Base-by-base conservation (phyloP, 2,329 filamentous ascomycete genomes). In the Cytospora chrysosperma region DNA sequence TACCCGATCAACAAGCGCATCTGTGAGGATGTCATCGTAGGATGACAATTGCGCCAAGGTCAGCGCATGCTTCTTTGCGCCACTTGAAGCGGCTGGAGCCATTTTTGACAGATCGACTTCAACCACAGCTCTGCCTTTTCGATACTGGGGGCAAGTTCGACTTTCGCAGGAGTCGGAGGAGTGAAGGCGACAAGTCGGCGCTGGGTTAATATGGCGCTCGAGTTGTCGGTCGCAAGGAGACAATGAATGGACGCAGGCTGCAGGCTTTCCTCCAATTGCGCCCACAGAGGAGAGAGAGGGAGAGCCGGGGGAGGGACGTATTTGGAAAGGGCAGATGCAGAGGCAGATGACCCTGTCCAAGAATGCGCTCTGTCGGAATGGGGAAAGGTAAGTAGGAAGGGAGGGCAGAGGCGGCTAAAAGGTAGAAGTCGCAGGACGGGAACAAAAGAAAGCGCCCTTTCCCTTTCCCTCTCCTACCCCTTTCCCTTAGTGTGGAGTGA, bases 1-100 rank as follows among this genome's bases (percentile, higher is more conserved):
- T 84, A 97, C 94, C 79, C 94, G 92, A 77, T 99, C 95, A 66
- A 99, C 88, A 59, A 99, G 87, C 69, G 92, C 91, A 83, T 99
- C 95, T 9, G 95, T 99, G 67, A 96, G 82, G 68, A 98, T 88
- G 77, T 99, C 95, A 78, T 99, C 95, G 80, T 98, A 98, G 56
- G 90, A 89, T 34, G 93, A 90, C 71, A 99, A 81, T 81, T 96
- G 93, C 65, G 89, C 88, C 70, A 98, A 82, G 9, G 93, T 97
- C 70, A 99, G 82, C 67, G 87, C 86, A 73, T 90, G 87, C 79
- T 84, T 90, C 76, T 89, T 85, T 21, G 75, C 70, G 49, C 75
- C 59, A 52, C 75, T 60, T 68, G 75, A 67, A 26, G 68, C 68
- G 59, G 75, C 74, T 54, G 74, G 52, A 19, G 52, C 50, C 59